Percentiles rank a stretch among this genome's conserved stretches.
Evolutionary conservation across 805 yeast species (phyloP).

Genomic region (Candida sphagnicola): DNA sequence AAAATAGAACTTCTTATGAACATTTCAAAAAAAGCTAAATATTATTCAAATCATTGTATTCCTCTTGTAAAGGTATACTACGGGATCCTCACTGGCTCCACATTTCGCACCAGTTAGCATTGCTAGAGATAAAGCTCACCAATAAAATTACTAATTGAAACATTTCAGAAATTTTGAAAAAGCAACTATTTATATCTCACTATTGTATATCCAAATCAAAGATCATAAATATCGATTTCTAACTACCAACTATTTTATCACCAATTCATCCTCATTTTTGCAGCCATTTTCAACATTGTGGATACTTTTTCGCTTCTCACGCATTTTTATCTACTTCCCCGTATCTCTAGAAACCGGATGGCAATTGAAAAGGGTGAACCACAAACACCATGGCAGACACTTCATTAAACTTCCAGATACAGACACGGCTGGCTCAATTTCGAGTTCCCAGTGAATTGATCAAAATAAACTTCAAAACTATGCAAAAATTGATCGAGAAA

Average conservation of each 20-base stretch:
- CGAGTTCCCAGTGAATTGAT: slow-evolving; percentile 67
- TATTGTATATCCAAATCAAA: background rate
- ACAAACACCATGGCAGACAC: slow-evolving; percentile 29
- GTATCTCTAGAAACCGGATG: no score
- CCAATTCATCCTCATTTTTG: background rate
- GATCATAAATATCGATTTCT: background rate
- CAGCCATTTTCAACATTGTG: background rate
- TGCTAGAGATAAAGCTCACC: no score
- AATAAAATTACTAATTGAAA: no score
- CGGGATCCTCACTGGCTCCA: no score
- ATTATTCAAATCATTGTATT: no score
- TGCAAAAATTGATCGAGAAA: slow-evolving; percentile 60
- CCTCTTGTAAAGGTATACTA: no score
- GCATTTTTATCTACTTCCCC: no score
- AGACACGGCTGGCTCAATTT: slow-evolving; percentile 57
- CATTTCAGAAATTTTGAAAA: no score
- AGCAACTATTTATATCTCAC: no score
- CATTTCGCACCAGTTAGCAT: no score
- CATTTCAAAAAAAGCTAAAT: no score
- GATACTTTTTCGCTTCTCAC: background rate
- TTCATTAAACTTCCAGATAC: slow-evolving; percentile 37
- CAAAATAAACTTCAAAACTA: slow-evolving; percentile 57
- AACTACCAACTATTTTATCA: background rate
- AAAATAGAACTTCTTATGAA: no score
- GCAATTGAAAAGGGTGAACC: background rate